These are phyloP conservation scores for Tetraselmis chui DNA, from an alignment of 139 green algal genomes.

Conservation along the genomic window DNA sequence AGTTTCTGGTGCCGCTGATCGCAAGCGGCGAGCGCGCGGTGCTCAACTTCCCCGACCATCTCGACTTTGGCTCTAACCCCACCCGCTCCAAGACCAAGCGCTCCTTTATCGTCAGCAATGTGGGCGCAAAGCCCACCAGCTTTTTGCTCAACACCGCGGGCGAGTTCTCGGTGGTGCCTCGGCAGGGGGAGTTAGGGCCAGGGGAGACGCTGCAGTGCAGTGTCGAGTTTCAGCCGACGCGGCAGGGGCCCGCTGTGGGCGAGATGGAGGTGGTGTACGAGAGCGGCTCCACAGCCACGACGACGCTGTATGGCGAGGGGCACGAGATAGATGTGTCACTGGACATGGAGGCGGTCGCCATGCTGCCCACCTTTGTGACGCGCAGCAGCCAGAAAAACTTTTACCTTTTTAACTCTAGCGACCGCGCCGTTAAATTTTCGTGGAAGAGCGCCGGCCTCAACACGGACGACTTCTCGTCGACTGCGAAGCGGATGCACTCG, in stretches of 20 bases:
- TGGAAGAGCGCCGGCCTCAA: constrained; percentile 23
- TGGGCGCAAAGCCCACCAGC: constrained; percentile 40
- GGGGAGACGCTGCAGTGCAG: constrained; percentile 54
- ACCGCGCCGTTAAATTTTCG: constrained; percentile 28
- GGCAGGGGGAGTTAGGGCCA: constrained; percentile 37
- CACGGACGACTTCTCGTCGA: constrained; percentile 1
- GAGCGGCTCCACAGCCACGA: constrained; percentile 10
- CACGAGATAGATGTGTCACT: constrained; percentile 53
- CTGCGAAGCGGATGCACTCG: not conserved
- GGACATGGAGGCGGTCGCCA: constrained; percentile 23
- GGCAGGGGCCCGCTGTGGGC: constrained; percentile 19
- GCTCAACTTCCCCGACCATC: constrained; percentile 62
- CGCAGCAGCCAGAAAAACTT: constrained; percentile 59
- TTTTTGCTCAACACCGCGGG: constrained; percentile 42
- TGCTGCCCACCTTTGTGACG: constrained; percentile 66
- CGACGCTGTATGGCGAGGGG: constrained; percentile 33
- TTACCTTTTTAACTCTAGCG: constrained; percentile 37
- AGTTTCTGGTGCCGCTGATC: constrained; percentile 66
- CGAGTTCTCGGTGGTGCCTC: constrained; percentile 51
- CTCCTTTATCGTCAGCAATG: constrained; percentile 56
- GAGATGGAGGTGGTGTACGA: constrained; percentile 59
- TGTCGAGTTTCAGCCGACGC: constrained; percentile 44
- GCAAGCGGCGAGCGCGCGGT: constrained; percentile 33
- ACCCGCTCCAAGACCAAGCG: constrained; percentile 20
- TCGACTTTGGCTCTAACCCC: constrained; percentile 42